Conservation (phyloP, 2,329 filamentous ascomycete species). For the Rosellinia necatrix region DNA sequence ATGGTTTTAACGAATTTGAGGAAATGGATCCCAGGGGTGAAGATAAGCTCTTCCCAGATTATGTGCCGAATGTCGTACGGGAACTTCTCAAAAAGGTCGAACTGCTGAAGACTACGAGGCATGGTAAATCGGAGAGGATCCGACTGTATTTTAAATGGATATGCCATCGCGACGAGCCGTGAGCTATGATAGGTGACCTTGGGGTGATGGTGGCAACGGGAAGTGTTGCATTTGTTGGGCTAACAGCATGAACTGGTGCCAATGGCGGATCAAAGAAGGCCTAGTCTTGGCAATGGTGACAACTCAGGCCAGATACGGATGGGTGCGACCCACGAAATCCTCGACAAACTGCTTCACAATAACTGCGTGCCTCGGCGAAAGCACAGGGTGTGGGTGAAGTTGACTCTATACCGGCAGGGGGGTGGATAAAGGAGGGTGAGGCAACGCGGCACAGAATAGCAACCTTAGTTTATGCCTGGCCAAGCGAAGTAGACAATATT, state of each 20-base stretch:
- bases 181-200: neutral
- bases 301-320: neutral
- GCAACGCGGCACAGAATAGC: neutral
- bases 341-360: neutral
- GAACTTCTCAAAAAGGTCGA: conserved; percentile 33
- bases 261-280: neutral
- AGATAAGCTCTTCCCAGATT: conserved; percentile 38
- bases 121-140: conserved; percentile 30
- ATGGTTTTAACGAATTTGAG: conserved; percentile 35
- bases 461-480: too few relatives aligned
- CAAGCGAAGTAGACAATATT: too few relatives aligned
- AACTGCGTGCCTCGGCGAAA: neutral
- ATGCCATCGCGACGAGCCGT: conserved; percentile 14
- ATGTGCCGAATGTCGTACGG: conserved; percentile 39
- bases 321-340: neutral
- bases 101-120: conserved; percentile 32
- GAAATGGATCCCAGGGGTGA: conserved; percentile 40
- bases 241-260: neutral
- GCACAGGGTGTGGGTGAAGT: neutral
- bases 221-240: neutral
- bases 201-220: neutral
- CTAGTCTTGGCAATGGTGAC: neutral
- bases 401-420: neutral
- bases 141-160: neutral
- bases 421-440: neutral